phyloP scores from a whole-genome alignment of 1,284 basidiomycete species.

The Caloboletus firmus region DNA sequence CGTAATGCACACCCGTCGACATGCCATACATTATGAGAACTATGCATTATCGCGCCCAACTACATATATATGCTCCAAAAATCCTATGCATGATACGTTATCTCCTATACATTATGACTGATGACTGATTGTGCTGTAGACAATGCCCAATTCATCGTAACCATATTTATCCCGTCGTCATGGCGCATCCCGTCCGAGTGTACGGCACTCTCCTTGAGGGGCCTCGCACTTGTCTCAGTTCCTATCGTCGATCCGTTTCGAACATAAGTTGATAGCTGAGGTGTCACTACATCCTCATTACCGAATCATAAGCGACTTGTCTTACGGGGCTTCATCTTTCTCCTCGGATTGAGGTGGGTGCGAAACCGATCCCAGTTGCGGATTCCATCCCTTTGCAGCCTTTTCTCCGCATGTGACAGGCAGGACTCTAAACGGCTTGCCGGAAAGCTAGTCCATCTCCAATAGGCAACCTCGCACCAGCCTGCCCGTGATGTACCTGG shows the following conservation, averaged over 20 bases:
- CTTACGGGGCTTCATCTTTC: not conserved
- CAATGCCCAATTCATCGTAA: not conserved
- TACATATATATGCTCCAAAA: not conserved
- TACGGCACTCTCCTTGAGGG: not conserved
- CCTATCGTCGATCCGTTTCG: constrained; percentile 1
- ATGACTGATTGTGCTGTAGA: not conserved
- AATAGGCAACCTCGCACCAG: constrained; percentile 18
- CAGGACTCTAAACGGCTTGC: constrained; percentile 11
- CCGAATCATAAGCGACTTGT: not conserved
- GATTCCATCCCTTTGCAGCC: constrained; percentile 12
- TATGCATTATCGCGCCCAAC: not conserved
- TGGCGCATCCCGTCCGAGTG: constrained; percentile 2
- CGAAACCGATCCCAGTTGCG: constrained; percentile 1
- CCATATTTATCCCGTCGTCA: constrained; percentile 24
- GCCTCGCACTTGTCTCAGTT: not conserved
- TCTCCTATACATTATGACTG: not conserved
- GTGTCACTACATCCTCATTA: not conserved
- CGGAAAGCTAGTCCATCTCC: constrained; percentile 10
- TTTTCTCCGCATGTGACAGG: constrained; percentile 20
- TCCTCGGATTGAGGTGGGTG: constrained; percentile 2
- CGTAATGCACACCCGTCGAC: not conserved
- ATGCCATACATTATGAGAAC: not conserved
- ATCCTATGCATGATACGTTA: not conserved
- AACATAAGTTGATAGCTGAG: not conserved
- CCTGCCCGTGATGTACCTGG: constrained; percentile 24